Base-by-base conservation (phyloP, 108 stramenopile species). In the Skeletonema tropicum region DNA sequence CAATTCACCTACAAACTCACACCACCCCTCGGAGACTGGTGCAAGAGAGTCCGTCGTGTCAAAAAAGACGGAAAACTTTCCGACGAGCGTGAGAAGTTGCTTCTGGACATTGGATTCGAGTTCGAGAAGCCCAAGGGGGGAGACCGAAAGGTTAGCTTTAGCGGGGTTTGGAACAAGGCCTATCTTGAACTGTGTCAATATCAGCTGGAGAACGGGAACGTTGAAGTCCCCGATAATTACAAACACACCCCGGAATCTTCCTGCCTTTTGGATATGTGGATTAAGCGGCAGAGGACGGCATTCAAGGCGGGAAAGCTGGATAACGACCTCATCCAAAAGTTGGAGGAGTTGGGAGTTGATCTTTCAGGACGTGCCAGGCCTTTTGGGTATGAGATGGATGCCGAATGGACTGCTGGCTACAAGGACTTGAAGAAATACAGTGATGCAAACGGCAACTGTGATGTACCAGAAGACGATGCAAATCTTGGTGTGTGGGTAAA, bases 281-380 rank as follows among this genome's bases (percentile, higher is more conserved):
- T 72, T 10, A n/a, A 10, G 13, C 46, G 71, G 7, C 71, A 72
- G 57, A 42, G 71, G 29, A 49, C 41, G 17, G 31, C 49, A 3
- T 72, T 63, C 61, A 62, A 29, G 45, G 46, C 48, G 42, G 61
- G 45, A 6, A 62, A 72, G 49, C 21, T 72, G 19, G 30, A 35
- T 6, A 32, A 12, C 14, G 57, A 57, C 13, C 25, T 68, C 19
- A 69, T 69, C 68, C 42, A 70, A 14, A 70, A 68, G 59, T 68
- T 69, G 41, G 32, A 75, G 49, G 21, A n/a, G 29, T 12, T 75
- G 57, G 74, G 67, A 14, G 57, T 75, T n/a, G 62, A 75, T 35
- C 71, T 68, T 2, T 48, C 17, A 15, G 68, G 74, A 11, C 29
- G 59, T 10, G 41, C 68, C 8, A 35, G 59, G n/a, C 67, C 68